Evolutionary conservation across 2,329 filamentous ascomycete species (phyloP).

Genomic region (Hypoxylon sp.): DNA sequence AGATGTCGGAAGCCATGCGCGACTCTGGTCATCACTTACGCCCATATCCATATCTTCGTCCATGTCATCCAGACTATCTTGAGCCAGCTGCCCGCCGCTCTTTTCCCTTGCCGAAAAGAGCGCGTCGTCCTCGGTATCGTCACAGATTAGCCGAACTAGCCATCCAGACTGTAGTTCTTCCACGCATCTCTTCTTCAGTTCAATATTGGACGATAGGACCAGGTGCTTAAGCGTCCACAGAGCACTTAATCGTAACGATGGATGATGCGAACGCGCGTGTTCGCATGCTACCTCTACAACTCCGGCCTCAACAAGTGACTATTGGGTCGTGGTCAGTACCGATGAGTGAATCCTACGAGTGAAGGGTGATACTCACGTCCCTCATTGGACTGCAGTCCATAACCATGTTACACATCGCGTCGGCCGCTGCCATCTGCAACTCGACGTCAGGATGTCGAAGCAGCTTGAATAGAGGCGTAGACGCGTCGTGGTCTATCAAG

Average conservation of each 20-base stretch:
- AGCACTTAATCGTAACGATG: slow-evolving; percentile 82
- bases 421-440: slow-evolving; percentile 85
- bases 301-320: slow-evolving; percentile 77
- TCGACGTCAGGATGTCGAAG: slow-evolving; percentile 78
- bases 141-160: slow-evolving; percentile 79
- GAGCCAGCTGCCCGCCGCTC: slow-evolving; percentile 39
- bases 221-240: slow-evolving; percentile 95
- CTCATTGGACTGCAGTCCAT: slow-evolving; percentile 92
- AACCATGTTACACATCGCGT: slow-evolving; percentile 84
- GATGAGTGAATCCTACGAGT: slow-evolving; percentile 31
- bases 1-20: slow-evolving; percentile 34
- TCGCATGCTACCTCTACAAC: slow-evolving; percentile 80
- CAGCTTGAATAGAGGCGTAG: slow-evolving; percentile 77
- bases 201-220: slow-evolving; percentile 73
- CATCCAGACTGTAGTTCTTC: slow-evolving; percentile 80
- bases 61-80: slow-evolving; percentile 50
- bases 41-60: slow-evolving; percentile 68
- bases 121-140: slow-evolving; percentile 64
- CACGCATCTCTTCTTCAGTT: slow-evolving; percentile 78
- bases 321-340: slow-evolving; percentile 19
- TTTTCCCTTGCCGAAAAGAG: slow-evolving; percentile 51
- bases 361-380: slow-evolving; percentile 66
- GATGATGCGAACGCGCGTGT: slow-evolving; percentile 82
- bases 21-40: slow-evolving; percentile 53
- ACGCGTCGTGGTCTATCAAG: slow-evolving; percentile 84